Evolutionary conservation across 805 yeast species (phyloP).

Genomic region (Suhomyces faveliae): DNA sequence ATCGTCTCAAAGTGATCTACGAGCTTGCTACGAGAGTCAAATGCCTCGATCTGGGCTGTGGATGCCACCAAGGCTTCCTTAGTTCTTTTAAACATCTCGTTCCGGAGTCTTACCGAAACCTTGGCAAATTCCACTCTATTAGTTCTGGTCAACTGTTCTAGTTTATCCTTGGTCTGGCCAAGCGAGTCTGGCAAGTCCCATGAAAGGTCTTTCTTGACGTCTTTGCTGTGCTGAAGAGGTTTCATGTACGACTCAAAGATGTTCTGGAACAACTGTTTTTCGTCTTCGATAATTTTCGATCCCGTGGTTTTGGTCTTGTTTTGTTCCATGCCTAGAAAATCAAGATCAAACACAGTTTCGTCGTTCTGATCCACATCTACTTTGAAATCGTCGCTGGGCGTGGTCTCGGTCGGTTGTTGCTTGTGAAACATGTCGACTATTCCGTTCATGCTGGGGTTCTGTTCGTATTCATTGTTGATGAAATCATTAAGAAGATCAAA

Average conservation of each 20-base stretch:
- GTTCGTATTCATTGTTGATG: constrained; percentile 10
- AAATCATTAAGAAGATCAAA: constrained; percentile 13
- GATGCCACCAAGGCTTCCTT: constrained; percentile 22
- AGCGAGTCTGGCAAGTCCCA: constrained; percentile 11
- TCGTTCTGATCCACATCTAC: constrained; percentile 14
- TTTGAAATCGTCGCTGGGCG: constrained; percentile 7
- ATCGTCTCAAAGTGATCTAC: constrained; percentile 17
- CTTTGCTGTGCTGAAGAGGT: constrained; percentile 9
- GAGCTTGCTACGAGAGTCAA: constrained; percentile 13
- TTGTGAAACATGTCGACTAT: constrained; percentile 6
- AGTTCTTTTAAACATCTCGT: constrained; percentile 16
- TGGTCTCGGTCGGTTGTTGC: constrained; percentile 8
- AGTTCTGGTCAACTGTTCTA: constrained; percentile 6
- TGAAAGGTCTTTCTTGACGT: constrained; percentile 7
- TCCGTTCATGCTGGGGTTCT: neutral
- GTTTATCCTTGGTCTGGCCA: constrained; percentile 3
- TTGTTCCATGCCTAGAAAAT: constrained; percentile 9
- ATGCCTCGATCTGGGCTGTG: constrained; percentile 16
- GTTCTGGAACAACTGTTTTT: constrained; percentile 22
- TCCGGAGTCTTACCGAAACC: constrained; percentile 12
- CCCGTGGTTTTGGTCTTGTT: neutral
- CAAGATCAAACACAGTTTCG: constrained; percentile 14
- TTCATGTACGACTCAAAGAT: constrained; percentile 25
- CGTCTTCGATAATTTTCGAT: constrained; percentile 17
- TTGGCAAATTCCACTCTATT: constrained; percentile 8